Evolutionary conservation across 2,329 filamentous ascomycete species (phyloP).

Genomic region (Beauveria medogensis): DNA sequence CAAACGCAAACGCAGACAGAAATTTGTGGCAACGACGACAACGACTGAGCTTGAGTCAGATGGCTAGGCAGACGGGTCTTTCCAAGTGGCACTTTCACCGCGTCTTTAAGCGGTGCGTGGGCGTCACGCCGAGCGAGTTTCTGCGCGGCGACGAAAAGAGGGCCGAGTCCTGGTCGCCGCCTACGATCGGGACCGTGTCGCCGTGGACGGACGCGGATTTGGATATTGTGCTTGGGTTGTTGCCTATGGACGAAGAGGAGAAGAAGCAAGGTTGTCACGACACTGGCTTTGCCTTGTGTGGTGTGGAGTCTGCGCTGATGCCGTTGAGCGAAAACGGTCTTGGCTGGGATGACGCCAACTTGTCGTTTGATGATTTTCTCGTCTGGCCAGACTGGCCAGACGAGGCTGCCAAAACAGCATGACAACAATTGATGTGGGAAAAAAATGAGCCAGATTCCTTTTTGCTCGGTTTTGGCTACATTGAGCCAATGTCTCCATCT

Average conservation of each 20-base stretch:
- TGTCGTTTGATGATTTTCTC: constrained; percentile 16
- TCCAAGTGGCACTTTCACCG: constrained; percentile 52
- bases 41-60: constrained; percentile 29
- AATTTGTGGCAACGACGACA: too few relatives aligned
- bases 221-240: background rate
- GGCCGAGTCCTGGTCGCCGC: constrained; percentile 4
- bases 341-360: background rate
- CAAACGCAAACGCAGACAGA: background rate
- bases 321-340: background rate
- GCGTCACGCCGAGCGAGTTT: constrained; percentile 36
- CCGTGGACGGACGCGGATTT: constrained; percentile 4
- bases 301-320: background rate
- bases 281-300: background rate
- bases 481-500: background rate
- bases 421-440: background rate
- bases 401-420: background rate
- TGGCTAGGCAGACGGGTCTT: constrained; percentile 43
- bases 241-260: background rate
- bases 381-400: constrained; percentile 14
- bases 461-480: too few relatives aligned
- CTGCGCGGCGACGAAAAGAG: constrained; percentile 13
- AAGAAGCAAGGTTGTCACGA: background rate
- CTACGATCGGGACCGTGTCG: constrained; percentile 8
- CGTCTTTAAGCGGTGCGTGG: constrained; percentile 47
- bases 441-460: background rate